A percentile compares a stretch with the other conserved stretches of the same genome.
Conservation (phyloP, 108 stramenopile genomes). For the Schizochytrium sp. region DNA sequence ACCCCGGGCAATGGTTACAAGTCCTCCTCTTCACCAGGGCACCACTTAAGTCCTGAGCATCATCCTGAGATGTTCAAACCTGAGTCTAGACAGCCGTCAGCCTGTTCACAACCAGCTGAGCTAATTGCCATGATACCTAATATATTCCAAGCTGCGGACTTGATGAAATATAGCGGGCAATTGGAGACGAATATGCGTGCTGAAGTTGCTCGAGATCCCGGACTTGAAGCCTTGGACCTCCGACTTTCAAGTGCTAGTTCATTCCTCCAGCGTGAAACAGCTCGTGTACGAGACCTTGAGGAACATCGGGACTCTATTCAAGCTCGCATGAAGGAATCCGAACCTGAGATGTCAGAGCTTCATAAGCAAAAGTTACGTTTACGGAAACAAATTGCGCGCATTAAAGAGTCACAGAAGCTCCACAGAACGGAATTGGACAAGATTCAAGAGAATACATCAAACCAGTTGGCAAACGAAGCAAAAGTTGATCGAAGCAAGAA, state of each 20-base stretch:
- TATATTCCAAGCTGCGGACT: too few species aligned
- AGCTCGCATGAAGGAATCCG: slow-evolving; percentile 6
- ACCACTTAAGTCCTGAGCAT: too few species aligned
- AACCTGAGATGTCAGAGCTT: background rate
- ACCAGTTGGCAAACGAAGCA: background rate
- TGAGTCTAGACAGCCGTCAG: too few species aligned
- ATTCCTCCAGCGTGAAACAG: background rate
- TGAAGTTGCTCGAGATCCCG: background rate
- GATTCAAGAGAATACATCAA: background rate
- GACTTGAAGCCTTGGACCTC: background rate
- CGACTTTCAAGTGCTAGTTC: background rate
- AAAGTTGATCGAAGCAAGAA: background rate
- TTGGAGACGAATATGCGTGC: too few species aligned
- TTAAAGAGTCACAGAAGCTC: background rate
- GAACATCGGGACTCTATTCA: background rate
- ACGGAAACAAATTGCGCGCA: background rate
- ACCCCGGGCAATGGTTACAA: too few species aligned
- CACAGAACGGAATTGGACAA: background rate
- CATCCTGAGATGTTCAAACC: too few species aligned
- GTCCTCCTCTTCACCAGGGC: too few species aligned
- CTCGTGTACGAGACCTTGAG: background rate
- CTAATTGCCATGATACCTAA: too few species aligned
- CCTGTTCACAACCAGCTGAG: too few species aligned
- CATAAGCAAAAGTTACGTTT: background rate
- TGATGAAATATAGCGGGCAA: too few species aligned